A percentile compares a stretch with the other conserved stretches of the same genome.
These are phyloP conservation scores for Fusarium denticulatum DNA, from an alignment of 2,329 filamentous ascomycete species.

Conservation along the genomic window DNA sequence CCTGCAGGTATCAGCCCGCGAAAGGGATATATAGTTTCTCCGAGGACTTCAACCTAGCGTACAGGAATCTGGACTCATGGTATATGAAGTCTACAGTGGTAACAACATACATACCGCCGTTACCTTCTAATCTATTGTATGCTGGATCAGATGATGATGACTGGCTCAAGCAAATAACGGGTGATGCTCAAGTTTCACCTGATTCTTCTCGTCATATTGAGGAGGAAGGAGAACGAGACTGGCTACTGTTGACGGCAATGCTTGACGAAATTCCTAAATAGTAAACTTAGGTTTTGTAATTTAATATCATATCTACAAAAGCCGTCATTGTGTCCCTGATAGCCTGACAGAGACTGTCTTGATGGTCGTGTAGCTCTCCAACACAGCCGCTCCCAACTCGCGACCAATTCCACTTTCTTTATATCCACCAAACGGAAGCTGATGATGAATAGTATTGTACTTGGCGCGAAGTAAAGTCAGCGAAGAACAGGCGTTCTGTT, in stretches of 20 bases:
- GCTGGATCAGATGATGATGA: background rate
- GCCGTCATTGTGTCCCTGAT: rapidly evolving
- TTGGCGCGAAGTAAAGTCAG: background rate
- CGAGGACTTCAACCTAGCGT: background rate
- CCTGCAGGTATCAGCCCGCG: background rate
- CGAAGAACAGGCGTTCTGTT: rapidly evolving
- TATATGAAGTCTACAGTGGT: background rate
- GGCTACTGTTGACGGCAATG: background rate
- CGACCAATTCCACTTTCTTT: background rate
- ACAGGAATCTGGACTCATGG: background rate
- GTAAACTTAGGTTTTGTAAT: background rate
- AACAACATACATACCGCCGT: background rate
- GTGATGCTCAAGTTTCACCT: background rate
- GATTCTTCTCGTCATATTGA: rapidly evolving
- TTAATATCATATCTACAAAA: rapidly evolving
- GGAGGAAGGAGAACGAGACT: background rate
- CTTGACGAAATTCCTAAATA: background rate
- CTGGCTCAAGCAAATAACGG: rapidly evolving
- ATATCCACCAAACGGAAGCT: background rate
- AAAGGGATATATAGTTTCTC: background rate
- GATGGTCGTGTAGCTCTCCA: background rate
- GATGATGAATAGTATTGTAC: background rate
- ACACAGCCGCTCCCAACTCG: background rate
- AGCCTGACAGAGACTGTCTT: background rate
- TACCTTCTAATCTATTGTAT: rapidly evolving